Percentiles rank a stretch among this genome's conserved stretches.
These are phyloP conservation scores for Coniferiporia sulphurascens DNA, from an alignment of 1,284 basidiomycete genomes.

Conservation along the genomic window DNA sequence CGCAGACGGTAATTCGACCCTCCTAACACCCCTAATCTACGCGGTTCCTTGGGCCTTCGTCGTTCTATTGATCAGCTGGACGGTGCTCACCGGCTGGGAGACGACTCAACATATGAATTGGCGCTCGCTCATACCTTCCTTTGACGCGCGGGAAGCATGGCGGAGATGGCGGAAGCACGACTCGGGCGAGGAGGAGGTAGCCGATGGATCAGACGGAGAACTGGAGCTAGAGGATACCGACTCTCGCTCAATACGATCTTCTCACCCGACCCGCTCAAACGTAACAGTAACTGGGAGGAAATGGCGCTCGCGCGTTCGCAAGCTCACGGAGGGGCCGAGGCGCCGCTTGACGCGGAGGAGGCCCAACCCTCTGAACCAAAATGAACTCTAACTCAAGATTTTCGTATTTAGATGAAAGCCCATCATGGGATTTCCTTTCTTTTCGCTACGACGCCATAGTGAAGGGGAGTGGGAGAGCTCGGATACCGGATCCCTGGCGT, in stretches of 20 bases:
- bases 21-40: slow-evolving; percentile 4
- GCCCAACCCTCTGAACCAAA: neutral
- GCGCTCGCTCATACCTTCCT: neutral
- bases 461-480: no score
- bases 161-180: neutral
- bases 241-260: neutral
- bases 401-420: neutral
- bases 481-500: no score
- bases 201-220: neutral
- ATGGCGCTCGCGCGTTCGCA: neutral
- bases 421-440: neutral
- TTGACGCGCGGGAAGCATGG: neutral
- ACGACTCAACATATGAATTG: neutral
- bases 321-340: neutral
- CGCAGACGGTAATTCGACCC: neutral
- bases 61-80: slow-evolving; percentile 10
- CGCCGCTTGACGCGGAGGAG: neutral
- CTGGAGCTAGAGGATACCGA: neutral
- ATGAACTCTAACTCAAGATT: neutral
- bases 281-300: neutral
- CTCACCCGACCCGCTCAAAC: neutral
- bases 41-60: slow-evolving; percentile 13
- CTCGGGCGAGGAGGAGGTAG: neutral
- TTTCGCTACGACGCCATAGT: no score
- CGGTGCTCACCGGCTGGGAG: slow-evolving; percentile 14